A percentile compares a stretch with the other conserved stretches of the same genome.
phyloP scores from a whole-genome alignment of 2,329 filamentous ascomycete genomes.

The Westerdykella ornata region DNA sequence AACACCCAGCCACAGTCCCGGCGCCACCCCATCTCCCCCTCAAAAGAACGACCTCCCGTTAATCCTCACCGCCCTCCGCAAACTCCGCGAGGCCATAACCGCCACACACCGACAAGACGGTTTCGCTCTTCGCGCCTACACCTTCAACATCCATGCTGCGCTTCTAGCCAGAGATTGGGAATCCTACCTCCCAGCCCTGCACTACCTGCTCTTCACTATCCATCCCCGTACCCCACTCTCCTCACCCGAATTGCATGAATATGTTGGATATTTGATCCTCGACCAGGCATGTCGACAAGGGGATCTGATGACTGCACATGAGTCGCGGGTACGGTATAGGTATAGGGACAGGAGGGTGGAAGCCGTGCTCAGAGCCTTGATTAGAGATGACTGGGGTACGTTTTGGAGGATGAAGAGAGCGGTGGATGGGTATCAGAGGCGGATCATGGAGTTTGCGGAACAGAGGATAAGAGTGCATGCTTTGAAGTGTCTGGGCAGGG shows the following conservation, averaged over 20 bases:
- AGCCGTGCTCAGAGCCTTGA: slow-evolving; percentile 60
- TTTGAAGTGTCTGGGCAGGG: slow-evolving; percentile 77
- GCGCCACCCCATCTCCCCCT: slow-evolving; percentile 22
- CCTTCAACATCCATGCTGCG: slow-evolving; percentile 81
- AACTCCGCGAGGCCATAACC: slow-evolving; percentile 83
- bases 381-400: slow-evolving; percentile 72
- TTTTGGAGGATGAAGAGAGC: slow-evolving; percentile 65
- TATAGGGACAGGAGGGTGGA: slow-evolving; percentile 65
- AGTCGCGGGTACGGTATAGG: slow-evolving; percentile 54
- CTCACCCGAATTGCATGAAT: slow-evolving; percentile 67
- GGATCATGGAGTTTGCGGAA: slow-evolving; percentile 76
- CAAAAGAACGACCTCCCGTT: slow-evolving; percentile 55
- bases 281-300: slow-evolving; percentile 81
- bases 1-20: neutral
- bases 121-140: slow-evolving; percentile 83
- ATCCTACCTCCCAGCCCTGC: slow-evolving; percentile 81
- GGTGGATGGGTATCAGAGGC: slow-evolving; percentile 74
- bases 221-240: slow-evolving; percentile 63
- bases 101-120: slow-evolving; percentile 67
- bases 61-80: slow-evolving; percentile 78
- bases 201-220: slow-evolving; percentile 67
- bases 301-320: slow-evolving; percentile 67
- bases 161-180: slow-evolving; percentile 77
- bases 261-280: slow-evolving; percentile 72
- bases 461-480: slow-evolving; percentile 66